Conservation (phyloP, 2,329 filamentous ascomycete species). For the Fusarium fujikuroi region DNA sequence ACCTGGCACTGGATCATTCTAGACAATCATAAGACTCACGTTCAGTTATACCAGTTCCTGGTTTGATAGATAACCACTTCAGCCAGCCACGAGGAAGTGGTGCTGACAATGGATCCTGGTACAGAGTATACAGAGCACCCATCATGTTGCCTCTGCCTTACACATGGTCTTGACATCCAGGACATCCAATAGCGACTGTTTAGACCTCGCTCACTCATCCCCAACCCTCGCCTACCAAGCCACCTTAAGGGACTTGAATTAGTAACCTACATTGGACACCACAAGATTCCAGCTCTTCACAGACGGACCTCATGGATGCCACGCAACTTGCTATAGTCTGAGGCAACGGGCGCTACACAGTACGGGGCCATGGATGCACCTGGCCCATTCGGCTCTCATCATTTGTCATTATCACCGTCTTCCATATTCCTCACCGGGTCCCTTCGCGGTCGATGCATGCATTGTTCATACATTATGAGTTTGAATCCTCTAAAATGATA, state of each 20-base stretch:
- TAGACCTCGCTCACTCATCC: slow-evolving; percentile 10
- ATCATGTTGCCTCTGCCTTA: not conserved
- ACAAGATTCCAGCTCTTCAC: not conserved
- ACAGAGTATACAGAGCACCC: not conserved
- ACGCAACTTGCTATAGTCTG: not conserved
- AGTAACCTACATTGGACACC: not conserved
- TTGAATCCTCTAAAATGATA: not conserved
- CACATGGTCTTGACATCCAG: slow-evolving; percentile 17
- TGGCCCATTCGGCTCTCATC: not conserved
- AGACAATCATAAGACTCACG: not conserved
- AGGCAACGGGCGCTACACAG: not conserved
- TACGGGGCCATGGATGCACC: not conserved
- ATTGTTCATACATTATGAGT: not conserved
- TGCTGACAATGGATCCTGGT: not conserved
- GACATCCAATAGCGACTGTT: not conserved
- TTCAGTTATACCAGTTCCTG: not conserved
- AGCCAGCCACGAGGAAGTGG: not conserved
- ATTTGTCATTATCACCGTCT: not conserved
- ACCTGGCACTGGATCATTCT: not conserved
- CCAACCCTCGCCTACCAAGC: not conserved
- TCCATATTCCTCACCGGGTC: not conserved
- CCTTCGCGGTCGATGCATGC: not conserved
- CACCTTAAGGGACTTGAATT: not conserved
- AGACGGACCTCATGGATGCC: not conserved
- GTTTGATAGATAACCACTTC: not conserved